phyloP scores from a whole-genome alignment of 306 rosid species.

The Hippophae gyantsensis region DNA sequence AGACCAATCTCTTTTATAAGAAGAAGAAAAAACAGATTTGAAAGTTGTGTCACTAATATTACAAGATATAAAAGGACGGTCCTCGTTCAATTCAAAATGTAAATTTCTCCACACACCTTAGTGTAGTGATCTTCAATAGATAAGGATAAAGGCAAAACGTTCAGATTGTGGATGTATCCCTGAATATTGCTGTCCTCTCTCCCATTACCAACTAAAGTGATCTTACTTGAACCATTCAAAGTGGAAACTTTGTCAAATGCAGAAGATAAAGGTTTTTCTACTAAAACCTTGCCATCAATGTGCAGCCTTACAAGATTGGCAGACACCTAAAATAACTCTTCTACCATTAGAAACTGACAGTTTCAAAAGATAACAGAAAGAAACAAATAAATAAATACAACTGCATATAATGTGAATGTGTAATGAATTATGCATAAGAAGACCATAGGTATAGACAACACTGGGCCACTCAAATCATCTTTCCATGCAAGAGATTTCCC shows the following conservation, averaged over 20 bases:
- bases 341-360: constrained; percentile 16
- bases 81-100: constrained; percentile 12
- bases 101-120: constrained; percentile 37
- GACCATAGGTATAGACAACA: too few relatives aligned
- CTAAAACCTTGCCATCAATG: constrained; percentile 59
- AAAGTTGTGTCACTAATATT: constrained; percentile 6
- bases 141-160: constrained; percentile 33
- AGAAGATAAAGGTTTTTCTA: constrained; percentile 37
- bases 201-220: constrained; percentile 47
- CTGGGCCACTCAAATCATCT: too few relatives aligned
- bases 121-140: constrained; percentile 37
- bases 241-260: constrained; percentile 22
- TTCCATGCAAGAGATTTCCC: too few relatives aligned
- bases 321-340: constrained; percentile 43
- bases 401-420: too few relatives aligned
- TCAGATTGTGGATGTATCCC: constrained; percentile 61
- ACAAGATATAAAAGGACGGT: constrained; percentile 2
- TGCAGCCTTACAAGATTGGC: constrained; percentile 47
- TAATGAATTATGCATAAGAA: too few relatives aligned
- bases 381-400: background rate
- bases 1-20: constrained; percentile 19
- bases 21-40: constrained; percentile 3
- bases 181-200: constrained; percentile 36
- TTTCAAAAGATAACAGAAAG: background rate
- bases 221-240: constrained; percentile 27